A percentile compares a stretch with the other conserved stretches of the same genome.
Conservation (phyloP, 2,329 filamentous ascomycete genomes). For the Pseudohalonectria lignicola region DNA sequence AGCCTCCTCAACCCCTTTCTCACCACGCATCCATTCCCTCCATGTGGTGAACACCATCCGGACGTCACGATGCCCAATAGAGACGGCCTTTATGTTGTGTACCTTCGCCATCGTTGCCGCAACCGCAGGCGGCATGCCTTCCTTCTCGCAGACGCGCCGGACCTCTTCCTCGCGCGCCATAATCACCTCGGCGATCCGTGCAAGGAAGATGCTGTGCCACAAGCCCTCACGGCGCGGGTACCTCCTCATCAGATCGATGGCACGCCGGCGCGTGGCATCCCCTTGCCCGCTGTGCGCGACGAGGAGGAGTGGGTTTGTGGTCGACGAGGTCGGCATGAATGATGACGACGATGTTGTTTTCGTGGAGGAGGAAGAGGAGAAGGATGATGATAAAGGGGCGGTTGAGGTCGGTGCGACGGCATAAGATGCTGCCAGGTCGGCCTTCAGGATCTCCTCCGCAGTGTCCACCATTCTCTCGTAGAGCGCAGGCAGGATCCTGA, state of each 20-base stretch:
- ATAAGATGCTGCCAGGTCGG: not conserved
- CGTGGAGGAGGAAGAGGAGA: slow-evolving; percentile 1
- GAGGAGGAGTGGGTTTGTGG: slow-evolving; percentile 3
- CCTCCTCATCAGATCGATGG: slow-evolving; percentile 4
- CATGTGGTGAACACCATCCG: not conserved
- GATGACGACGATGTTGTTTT: not conserved
- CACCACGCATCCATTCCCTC: not conserved
- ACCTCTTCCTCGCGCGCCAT: slow-evolving; percentile 2
- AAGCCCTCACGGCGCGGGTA: slow-evolving; percentile 4
- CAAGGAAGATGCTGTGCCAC: not conserved
- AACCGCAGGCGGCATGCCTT: not conserved
- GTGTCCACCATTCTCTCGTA: not conserved
- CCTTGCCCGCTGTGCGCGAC: slow-evolving; percentile 4
- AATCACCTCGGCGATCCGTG: slow-evolving; percentile 1
- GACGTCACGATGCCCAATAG: not conserved
- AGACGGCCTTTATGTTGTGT: not conserved
- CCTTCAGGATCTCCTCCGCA: not conserved
- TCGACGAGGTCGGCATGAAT: not conserved
- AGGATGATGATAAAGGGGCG: not conserved
- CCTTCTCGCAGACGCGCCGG: not conserved
- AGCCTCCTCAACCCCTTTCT: not conserved
- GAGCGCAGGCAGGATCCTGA: not conserved
- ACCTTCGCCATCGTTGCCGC: not conserved
- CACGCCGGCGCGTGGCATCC: slow-evolving; percentile 3
- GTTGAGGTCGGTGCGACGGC: not conserved